Percentiles rank a stretch among this genome's conserved stretches.
These are phyloP conservation scores for Wickerhamomyces chambardii DNA, from an alignment of 805 yeast genomes.

Conservation along the genomic window DNA sequence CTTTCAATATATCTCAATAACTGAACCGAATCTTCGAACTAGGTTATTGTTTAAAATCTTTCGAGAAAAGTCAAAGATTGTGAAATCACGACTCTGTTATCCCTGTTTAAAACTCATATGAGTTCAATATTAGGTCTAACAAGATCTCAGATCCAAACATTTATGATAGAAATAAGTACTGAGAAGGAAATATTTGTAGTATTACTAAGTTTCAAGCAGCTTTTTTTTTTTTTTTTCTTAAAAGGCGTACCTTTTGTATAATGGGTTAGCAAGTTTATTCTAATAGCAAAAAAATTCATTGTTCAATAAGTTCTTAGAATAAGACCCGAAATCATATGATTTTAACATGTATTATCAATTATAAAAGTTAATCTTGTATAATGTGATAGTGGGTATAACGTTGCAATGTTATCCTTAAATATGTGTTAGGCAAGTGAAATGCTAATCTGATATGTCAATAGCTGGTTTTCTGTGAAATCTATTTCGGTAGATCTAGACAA, in stretches of 20 bases:
- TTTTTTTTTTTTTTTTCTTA: too few relatives aligned
- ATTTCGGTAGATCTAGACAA: constrained; percentile 10
- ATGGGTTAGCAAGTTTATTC: constrained; percentile 9
- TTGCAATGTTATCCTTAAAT: constrained; percentile 5
- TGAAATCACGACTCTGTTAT: too few relatives aligned
- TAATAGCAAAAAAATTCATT: constrained; percentile 3
- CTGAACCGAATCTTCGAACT: constrained; percentile 17
- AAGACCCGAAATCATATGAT: constrained; percentile 10
- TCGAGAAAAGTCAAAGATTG: too few relatives aligned
- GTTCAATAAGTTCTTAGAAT: constrained; percentile 2
- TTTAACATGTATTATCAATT: background rate
- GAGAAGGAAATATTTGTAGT: too few relatives aligned
- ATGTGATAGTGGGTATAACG: constrained; percentile 1
- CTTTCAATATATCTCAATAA: constrained; percentile 1
- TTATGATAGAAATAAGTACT: too few relatives aligned
- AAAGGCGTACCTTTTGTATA: constrained; percentile 8
- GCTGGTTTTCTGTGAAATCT: constrained; percentile 11
- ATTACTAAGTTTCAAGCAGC: too few relatives aligned
- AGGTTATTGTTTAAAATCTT: constrained; percentile 2
- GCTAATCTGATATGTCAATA: constrained; percentile 9
- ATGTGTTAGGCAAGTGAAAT: constrained; percentile 6
- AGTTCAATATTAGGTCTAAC: too few relatives aligned
- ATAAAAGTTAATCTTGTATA: too few relatives aligned
- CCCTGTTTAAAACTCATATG: too few relatives aligned
- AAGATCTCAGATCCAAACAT: too few relatives aligned